Percentiles rank a stretch among this genome's conserved stretches.
phyloP scores from a whole-genome alignment of 305 asterid genomes.

The Fraxinus sp. region DNA sequence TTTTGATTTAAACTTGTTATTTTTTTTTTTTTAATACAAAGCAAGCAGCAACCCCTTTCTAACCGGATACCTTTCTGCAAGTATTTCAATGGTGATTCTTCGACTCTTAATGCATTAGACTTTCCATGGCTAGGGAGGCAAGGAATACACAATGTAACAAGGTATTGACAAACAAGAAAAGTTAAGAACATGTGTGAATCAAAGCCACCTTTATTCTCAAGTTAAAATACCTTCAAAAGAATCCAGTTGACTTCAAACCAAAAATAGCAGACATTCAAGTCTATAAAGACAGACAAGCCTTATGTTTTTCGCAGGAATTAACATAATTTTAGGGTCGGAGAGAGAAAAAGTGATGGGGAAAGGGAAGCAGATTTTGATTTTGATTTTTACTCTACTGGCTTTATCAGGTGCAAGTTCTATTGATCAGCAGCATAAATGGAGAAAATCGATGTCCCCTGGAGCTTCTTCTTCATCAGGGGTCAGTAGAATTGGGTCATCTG shows the following conservation, averaged over 20 bases:
- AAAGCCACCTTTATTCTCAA: slow-evolving; percentile 35
- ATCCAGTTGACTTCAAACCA: slow-evolving; percentile 31
- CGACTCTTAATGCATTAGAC: neutral
- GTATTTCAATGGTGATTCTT: neutral
- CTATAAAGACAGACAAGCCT: slow-evolving; percentile 4
- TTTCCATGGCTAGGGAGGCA: slow-evolving; percentile 11
- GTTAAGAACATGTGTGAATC: slow-evolving; percentile 35
- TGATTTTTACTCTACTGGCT: slow-evolving; percentile 35
- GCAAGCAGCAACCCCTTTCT: neutral
- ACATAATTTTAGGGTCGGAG: neutral
- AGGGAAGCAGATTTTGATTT: slow-evolving; percentile 30
- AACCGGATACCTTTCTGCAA: neutral
- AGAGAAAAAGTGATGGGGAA: slow-evolving; percentile 32
- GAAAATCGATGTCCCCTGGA: slow-evolving; percentile 43
- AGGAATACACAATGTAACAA: slow-evolving; percentile 15
- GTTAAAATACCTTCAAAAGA: slow-evolving; percentile 33
- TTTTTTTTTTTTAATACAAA: too few relatives aligned
- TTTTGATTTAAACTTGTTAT: too few relatives aligned
- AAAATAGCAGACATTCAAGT: slow-evolving; percentile 1
- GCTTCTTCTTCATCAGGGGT: slow-evolving; percentile 29
- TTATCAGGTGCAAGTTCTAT: slow-evolving; percentile 42
- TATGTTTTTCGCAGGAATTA: slow-evolving; percentile 12
- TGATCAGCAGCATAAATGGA: slow-evolving; percentile 55
- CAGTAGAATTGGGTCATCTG: slow-evolving; percentile 50
- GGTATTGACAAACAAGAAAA: slow-evolving; percentile 37